phyloP scores from a whole-genome alignment of 495 filamentous ascomycete species.

The Xylaria grammica region DNA sequence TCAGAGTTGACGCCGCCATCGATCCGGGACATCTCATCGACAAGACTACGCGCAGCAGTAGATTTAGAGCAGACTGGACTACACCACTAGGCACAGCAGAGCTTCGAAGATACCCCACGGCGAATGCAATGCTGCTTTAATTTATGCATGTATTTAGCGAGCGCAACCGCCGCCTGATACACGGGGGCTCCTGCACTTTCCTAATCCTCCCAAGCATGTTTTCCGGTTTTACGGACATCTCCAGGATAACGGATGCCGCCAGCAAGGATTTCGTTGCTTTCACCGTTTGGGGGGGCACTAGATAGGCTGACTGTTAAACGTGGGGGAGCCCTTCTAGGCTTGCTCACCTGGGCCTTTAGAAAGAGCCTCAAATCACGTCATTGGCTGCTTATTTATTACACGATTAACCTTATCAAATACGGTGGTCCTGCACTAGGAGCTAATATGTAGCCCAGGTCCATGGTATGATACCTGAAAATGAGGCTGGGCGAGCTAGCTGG shows the following conservation, averaged over 20 bases:
- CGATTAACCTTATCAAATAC: no score
- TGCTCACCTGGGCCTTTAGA: not conserved
- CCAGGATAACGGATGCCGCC: not conserved
- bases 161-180: not conserved
- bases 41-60: not conserved
- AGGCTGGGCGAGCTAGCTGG: no score
- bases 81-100: not conserved
- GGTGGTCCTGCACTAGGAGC: no score
- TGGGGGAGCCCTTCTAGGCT: not conserved
- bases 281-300: not conserved
- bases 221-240: not conserved
- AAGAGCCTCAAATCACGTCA: not conserved
- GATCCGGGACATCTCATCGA: not conserved
- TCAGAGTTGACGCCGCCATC: constrained; percentile 6
- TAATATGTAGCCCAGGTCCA: no score
- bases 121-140: constrained; percentile 4
- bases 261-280: not conserved
- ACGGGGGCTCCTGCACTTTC: not conserved
- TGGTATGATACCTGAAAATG: not conserved
- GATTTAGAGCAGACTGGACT: not conserved
- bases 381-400: not conserved
- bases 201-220: not conserved
- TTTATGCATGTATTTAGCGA: constrained; percentile 2
- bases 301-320: not conserved
- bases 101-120: not conserved